phyloP scores from a whole-genome alignment of 352 stramenopile genomes.

The Phytopythium aichiense region DNA sequence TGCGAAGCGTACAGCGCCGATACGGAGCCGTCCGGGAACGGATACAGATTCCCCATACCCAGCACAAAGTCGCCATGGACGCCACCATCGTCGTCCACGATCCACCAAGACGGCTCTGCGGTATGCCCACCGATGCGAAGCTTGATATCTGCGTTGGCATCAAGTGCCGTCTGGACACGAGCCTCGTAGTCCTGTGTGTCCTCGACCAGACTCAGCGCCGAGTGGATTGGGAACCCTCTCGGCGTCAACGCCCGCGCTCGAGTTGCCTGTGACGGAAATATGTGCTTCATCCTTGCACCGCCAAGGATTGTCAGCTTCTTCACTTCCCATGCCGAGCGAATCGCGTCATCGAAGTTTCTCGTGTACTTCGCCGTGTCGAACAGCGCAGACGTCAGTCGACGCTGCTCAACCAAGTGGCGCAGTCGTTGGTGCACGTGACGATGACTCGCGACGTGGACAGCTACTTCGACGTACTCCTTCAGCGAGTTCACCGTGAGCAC shows the following conservation, averaged over 20 bases:
- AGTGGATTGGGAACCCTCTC: constrained; percentile 31
- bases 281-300: constrained; percentile 14
- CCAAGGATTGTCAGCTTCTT: constrained; percentile 19
- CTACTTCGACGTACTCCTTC: constrained; percentile 81
- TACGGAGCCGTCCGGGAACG: constrained; percentile 56
- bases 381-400: constrained; percentile 40
- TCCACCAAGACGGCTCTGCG: constrained; percentile 46
- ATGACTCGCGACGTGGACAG: constrained; percentile 44
- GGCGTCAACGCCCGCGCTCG: constrained; percentile 14
- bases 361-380: constrained; percentile 69
- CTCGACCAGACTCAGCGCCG: constrained; percentile 28
- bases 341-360: constrained; percentile 33
- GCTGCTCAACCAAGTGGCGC: constrained; percentile 33
- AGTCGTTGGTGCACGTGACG: constrained; percentile 26
- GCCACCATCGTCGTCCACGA: constrained; percentile 56
- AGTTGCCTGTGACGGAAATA: constrained; percentile 29
- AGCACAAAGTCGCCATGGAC: constrained; percentile 56
- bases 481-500: constrained; percentile 58
- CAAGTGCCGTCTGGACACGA: constrained; percentile 26
- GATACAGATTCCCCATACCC: constrained; percentile 64
- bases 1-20: constrained; percentile 69
- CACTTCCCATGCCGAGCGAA: constrained; percentile 47
- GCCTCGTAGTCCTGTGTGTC: constrained; percentile 34
- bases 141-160: constrained; percentile 26
- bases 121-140: constrained; percentile 63